Evolutionary conservation across 352 stramenopile genomes (phyloP), one percentile per base, ranked within the genome.

Genomic region (Achlya hypogyna): DNA sequence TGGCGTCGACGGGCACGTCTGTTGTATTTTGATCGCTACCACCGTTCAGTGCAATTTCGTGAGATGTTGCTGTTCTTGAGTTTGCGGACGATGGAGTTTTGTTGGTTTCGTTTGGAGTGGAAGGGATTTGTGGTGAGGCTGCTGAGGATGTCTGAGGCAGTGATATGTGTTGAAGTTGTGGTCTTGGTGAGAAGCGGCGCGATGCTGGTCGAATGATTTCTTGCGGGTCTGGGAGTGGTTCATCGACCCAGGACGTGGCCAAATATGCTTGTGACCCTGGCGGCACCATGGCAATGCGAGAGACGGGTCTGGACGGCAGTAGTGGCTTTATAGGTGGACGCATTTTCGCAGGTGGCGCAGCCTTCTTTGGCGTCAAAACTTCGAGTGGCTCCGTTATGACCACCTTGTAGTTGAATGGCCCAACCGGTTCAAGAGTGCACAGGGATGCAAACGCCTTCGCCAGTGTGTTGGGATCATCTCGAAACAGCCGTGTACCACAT

Each of bases 371-470:
- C 25, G 2, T 3, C 8, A 20, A 9, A 3, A 9, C 38, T 45
- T 10, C 6, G 38, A 45, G 38, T 22, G 2, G 6, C 8, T 31
- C 25, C 2, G 49, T 20, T 12, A 56, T 10, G 25, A 20, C 25
- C 31, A 56, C 31, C 8, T 3, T 56, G n/a, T 22, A 56, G 25
- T 22, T 10, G 25, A 35, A 38, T 9, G 49, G 49, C 49, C n/a
- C 25, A 16, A 56, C 40, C 6, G 31, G 10, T 12, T 29, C 47
- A 5, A 67, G 23, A 2, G 42, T 35, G 18, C 42, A 58, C 8
- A 67, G 60, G n/a, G 60, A 45, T 34, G 56, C 60, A 22, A 67
- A 59, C 6, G 60, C 47, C 51, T 59, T 58, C 0, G 40, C 29
- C 12, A 67, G 29, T 27, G 29, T 59, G 9, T 58, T 34, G 18